Base-by-base conservation (phyloP, 345 rosid species). In the Psidium guajava region DNA sequence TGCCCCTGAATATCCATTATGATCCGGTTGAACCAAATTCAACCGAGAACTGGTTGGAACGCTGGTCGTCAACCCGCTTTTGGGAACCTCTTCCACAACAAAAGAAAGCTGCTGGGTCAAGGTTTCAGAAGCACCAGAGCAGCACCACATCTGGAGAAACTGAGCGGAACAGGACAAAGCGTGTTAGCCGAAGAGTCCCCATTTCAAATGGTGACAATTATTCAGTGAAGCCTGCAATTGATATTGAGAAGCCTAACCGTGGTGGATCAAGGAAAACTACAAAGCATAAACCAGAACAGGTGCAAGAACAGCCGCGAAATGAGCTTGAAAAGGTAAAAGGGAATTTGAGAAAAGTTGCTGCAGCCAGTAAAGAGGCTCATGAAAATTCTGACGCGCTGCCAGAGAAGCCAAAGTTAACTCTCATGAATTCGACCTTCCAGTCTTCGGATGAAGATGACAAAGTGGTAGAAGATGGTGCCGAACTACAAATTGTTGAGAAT, bases 261-360 rank as follows among this genome's bases (percentile, higher is more conserved):
- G 56, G 40, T 36, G 36, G 36, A 27, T 64, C 9, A 11, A 85
- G 87, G 81, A 87, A 85, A 36, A 52, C 42, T 14, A 24, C 54
- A 12, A 83, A 56, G 42, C 47, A 85, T 47, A 49, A 51, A 75
- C 75, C 13, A 5, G 88, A 86, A 49, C 18, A 81, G 54, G n/a
- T 42, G 4, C 86, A 82, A 51, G 89, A 84, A 84, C 85, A 84
- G 53, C 82, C 89, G 42, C 83, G 51, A 74, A 86, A 69, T 69
- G 89, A 88, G 69, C 83, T 86, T 73, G 88, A 88, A 82, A 88
- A 74, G 84, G 86, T 86, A 12, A 88, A 84, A 84, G 84, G 82
- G 15, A 88, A 73, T 73, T 57, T 84, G 56, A 88, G 86, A 69
- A 88, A 81, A 51, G 82, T 88, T 69, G 52, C 85, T 58, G 73